Evolutionary conservation across 768 basidiomycete genomes (phyloP).

Genomic region (Fomitopsis serialis): DNA sequence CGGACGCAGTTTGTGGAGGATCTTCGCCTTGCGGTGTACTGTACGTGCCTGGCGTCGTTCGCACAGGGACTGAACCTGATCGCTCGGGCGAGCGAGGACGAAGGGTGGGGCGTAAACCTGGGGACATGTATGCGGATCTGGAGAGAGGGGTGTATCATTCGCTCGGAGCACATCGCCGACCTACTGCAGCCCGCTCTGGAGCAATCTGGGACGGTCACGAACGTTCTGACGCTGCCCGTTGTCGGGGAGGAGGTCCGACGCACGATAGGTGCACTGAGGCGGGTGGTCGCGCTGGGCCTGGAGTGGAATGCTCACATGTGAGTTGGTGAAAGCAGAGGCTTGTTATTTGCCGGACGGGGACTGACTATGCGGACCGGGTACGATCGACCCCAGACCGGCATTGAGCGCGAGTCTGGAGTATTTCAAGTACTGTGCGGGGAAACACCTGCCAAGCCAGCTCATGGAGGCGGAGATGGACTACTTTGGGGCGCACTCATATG

Average conservation of each 20-base stretch:
- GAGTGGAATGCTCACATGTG: conserved; percentile 16
- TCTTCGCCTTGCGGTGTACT: conserved; percentile 16
- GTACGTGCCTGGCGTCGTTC: conserved; percentile 14
- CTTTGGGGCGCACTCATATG: conserved; percentile 17
- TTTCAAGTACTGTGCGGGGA: conserved; percentile 17
- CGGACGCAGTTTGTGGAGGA: conserved; percentile 9
- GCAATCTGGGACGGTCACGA: conserved; percentile 6
- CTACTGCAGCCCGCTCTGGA: conserved; percentile 14
- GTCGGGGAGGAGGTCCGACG: conserved; percentile 12
- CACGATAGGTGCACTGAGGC: conserved; percentile 7
- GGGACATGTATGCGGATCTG: conserved; percentile 16
- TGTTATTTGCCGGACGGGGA: not conserved
- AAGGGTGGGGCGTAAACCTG: conserved; percentile 15
- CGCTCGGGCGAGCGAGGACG: conserved; percentile 15
- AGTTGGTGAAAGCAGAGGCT: not conserved
- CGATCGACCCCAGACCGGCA: conserved; percentile 8
- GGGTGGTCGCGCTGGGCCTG: conserved; percentile 7
- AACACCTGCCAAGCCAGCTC: conserved; percentile 14
- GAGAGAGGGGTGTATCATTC: conserved; percentile 19
- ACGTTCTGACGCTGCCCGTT: conserved; percentile 9
- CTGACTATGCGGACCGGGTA: not conserved
- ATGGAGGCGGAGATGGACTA: conserved; percentile 20
- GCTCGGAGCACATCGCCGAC: conserved; percentile 17
- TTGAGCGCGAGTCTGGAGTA: conserved; percentile 20
- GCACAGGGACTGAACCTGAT: conserved; percentile 17